Base-by-base conservation (phyloP, 129 eudicot genomes). In the Flaveria ramosissima region DNA sequence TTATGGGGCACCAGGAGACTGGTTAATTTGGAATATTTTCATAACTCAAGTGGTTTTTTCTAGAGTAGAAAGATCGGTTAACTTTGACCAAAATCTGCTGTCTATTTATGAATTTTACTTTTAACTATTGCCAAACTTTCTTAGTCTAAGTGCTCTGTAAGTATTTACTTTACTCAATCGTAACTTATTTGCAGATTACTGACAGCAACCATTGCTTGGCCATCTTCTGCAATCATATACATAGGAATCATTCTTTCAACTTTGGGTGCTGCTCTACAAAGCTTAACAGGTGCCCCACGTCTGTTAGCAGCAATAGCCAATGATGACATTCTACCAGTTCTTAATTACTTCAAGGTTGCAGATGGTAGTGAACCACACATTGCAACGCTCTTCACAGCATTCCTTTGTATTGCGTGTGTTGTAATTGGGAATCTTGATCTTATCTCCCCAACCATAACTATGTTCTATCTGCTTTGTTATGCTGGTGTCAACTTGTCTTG, bases 401-500 rank as follows among this genome's bases (percentile, higher is more conserved):
- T 95, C 81, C 83, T 95, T 64, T 95, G 99, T 75, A 88, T 95
- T 79, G 97, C 85, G 16, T 95, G 99, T 77, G 97, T 91, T 50
- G 80, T 92, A 14, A 95, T 95, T 75, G 99, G 99, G 71, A 95
- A 95, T 77, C 82, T 95, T 66, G 99, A 95, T 83, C 97, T 91
- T 74, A 91, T 95, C 74, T 84, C 99, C 10, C 99, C 99, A 16
- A 92, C 99, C 63, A 83, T 90, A 78, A 95, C 99, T 67, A 95
- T 95, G 99, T 95, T 95, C 80, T 95, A 89, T 89, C 91, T 95
- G 46, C 80, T 95, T 60, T 95, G 99, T 82, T 95, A 95, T 23
- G 97, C 92, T 61, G 99, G 99, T 20, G 97, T 95, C 74, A 95
- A 95, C 84, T 85, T 95, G 82, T 95, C 99, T 59, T 92, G 99